These are phyloP conservation scores for Chrysoporthe austroafricana DNA, from an alignment of 2,329 filamentous ascomycete genomes.

Conservation along the genomic window DNA sequence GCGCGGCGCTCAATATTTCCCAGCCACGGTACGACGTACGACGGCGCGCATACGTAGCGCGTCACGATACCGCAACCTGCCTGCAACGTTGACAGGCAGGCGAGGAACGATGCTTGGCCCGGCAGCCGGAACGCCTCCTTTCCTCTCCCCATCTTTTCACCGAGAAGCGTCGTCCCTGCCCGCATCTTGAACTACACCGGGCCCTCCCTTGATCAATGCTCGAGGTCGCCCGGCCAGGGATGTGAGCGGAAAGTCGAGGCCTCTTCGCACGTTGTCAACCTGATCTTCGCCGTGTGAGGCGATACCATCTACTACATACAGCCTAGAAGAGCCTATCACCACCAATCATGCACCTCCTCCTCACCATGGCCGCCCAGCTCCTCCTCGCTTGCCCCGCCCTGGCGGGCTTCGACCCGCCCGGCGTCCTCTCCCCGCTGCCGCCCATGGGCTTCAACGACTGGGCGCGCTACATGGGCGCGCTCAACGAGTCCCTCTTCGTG, in stretches of 20 bases:
- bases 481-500: constrained; percentile 53
- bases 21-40: background rate
- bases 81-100: background rate
- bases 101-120: background rate
- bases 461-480: constrained; percentile 51
- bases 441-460: constrained; percentile 60
- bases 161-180: too few species aligned
- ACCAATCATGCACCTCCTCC: constrained; percentile 1
- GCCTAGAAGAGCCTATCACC: too few species aligned
- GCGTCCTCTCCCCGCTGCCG: constrained; percentile 39
- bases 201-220: too few species aligned
- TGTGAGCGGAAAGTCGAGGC: too few species aligned
- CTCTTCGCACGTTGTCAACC: background rate
- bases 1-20: background rate
- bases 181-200: too few species aligned
- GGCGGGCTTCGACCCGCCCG: constrained; percentile 25
- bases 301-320: too few species aligned
- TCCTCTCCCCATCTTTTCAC: too few species aligned
- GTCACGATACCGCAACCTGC: background rate
- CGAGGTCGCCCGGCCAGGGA: too few species aligned
- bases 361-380: constrained; percentile 24
- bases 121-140: background rate
- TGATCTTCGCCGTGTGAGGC: too few species aligned
- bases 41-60: constrained; percentile 4
- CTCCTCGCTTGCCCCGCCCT: constrained; percentile 17